These are phyloP conservation scores for Podila epigama DNA, from an alignment of 192 early-diverging fungal species.

Conservation along the genomic window DNA sequence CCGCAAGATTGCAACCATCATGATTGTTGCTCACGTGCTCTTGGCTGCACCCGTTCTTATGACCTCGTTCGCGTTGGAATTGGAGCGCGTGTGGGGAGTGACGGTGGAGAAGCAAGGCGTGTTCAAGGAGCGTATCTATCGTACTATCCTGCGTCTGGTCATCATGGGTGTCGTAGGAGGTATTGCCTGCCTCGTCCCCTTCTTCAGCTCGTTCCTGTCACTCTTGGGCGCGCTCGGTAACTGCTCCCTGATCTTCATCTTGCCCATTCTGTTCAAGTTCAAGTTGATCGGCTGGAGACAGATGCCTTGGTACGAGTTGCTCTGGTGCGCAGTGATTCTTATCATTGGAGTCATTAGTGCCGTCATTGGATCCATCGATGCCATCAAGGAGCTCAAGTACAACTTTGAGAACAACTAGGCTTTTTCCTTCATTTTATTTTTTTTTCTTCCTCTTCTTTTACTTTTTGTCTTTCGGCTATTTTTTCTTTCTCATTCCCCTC, in stretches of 20 bases:
- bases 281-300: slow-evolving; percentile 57
- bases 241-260: slow-evolving; percentile 60
- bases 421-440: neutral
- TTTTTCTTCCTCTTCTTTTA: neutral
- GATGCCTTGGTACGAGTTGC: slow-evolving; percentile 43
- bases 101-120: slow-evolving; percentile 44
- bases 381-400: slow-evolving; percentile 61
- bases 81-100: slow-evolving; percentile 63
- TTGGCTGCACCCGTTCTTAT: slow-evolving; percentile 70
- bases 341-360: slow-evolving; percentile 62
- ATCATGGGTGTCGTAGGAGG: slow-evolving; percentile 51
- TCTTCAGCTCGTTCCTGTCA: slow-evolving; percentile 68
- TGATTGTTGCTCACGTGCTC: slow-evolving; percentile 73
- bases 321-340: slow-evolving; percentile 40
- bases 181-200: slow-evolving; percentile 60
- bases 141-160: slow-evolving; percentile 54
- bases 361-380: slow-evolving; percentile 71
- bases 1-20: slow-evolving; percentile 57
- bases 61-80: slow-evolving; percentile 68
- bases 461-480: neutral
- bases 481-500: neutral
- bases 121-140: slow-evolving; percentile 48
- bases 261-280: slow-evolving; percentile 62
- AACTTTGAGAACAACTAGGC: slow-evolving; percentile 43
- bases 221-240: slow-evolving; percentile 66